Percentiles rank a stretch among this genome's conserved stretches.
These are phyloP conservation scores for Chimonanthus salicifolius DNA, from an alignment of 164 flowering plant genomes.

Conservation along the genomic window DNA sequence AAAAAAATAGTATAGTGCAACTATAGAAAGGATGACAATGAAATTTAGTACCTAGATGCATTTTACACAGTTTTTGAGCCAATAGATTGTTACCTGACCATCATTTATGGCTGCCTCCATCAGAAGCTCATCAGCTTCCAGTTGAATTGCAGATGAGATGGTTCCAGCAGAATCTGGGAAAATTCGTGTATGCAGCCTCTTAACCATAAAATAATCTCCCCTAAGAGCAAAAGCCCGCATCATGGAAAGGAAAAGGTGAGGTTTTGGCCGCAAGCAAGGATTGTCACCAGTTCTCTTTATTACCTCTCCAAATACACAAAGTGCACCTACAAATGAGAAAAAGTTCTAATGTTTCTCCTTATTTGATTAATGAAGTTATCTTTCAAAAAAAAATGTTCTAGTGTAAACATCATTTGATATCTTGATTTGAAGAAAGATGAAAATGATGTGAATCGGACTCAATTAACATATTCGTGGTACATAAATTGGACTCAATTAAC, in stretches of 20 bases:
- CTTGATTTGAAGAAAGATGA: not conserved
- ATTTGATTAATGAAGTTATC: too few species aligned
- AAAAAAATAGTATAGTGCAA: too few species aligned
- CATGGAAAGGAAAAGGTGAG: slow-evolving; percentile 67
- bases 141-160: slow-evolving; percentile 38
- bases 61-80: not conserved
- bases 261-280: slow-evolving; percentile 52
- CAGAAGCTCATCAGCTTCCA: slow-evolving; percentile 71
- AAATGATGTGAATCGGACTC: not conserved
- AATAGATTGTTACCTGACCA: slow-evolving; percentile 48
- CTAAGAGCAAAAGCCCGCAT: slow-evolving; percentile 59
- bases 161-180: slow-evolving; percentile 61
- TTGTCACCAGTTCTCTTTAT: slow-evolving; percentile 37
- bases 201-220: slow-evolving; percentile 54
- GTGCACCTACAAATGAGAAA: slow-evolving; percentile 37
- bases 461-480: not conserved
- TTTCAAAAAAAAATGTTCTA: too few species aligned
- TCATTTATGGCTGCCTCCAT: slow-evolving; percentile 68
- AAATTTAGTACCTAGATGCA: too few species aligned
- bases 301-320: slow-evolving; percentile 67
- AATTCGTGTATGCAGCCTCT: slow-evolving; percentile 44
- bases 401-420: not conserved
- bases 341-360: not conserved
- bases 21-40: too few species aligned
- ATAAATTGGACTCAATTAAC: not conserved